Conservation (phyloP, 1,284 basidiomycete species). For the Ceratobasidium sp. region DNA sequence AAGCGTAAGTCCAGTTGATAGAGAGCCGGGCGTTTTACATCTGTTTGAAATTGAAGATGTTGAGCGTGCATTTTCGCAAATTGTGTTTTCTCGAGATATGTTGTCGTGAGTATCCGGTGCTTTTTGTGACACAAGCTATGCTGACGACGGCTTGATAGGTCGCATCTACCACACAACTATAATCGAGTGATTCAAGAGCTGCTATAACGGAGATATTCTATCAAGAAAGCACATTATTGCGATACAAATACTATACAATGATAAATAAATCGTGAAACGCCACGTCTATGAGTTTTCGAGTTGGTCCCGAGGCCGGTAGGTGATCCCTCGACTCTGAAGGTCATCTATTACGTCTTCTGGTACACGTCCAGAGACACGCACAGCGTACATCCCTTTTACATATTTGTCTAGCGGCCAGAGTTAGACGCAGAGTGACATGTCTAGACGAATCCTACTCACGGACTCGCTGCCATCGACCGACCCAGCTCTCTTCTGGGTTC, state of each 20-base stretch:
- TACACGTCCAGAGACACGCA: constrained; percentile 86
- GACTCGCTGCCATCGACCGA: constrained; percentile 92
- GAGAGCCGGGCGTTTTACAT: constrained; percentile 44
- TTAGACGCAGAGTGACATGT: background rate
- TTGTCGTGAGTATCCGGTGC: constrained; percentile 64
- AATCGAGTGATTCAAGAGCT: constrained; percentile 75
- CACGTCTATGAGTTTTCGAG: constrained; percentile 37
- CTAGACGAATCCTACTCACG: constrained; percentile 65
- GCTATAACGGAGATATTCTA: constrained; percentile 51
- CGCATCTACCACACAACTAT: constrained; percentile 76
- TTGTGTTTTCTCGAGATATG: constrained; percentile 85
- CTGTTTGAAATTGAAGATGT: constrained; percentile 80
- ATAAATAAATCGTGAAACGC: background rate
- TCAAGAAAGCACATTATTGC: background rate
- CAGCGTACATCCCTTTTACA: constrained; percentile 88
- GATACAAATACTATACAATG: constrained; percentile 29
- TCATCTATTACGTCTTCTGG: constrained; percentile 88
- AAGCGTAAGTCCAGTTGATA: constrained; percentile 56
- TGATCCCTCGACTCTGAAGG: constrained; percentile 78
- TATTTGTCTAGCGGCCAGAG: constrained; percentile 74
- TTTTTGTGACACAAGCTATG: background rate
- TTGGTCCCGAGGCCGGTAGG: constrained; percentile 82
- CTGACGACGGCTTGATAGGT: constrained; percentile 56
- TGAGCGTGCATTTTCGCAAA: constrained; percentile 81
- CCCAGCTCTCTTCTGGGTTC: constrained; percentile 93